Base-by-base conservation (phyloP, 805 yeast genomes). In the Yueomyces sp. region DNA sequence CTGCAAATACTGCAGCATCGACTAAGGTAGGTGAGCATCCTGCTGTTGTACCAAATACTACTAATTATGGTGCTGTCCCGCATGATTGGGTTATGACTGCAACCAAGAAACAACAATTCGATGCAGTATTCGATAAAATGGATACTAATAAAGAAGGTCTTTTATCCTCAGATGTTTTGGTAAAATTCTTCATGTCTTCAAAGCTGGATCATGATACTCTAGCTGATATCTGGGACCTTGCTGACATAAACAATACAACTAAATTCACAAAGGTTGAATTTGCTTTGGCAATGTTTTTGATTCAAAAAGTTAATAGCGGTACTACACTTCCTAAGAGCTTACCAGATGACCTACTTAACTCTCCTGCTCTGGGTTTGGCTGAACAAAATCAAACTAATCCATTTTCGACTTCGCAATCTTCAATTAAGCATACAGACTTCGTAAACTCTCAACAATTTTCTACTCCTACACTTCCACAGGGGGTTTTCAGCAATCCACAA, bases 191-290 rank as follows among this genome's bases (percentile, higher is more conserved):
- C 52, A 79, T 85, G 73, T 81, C 90, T 19, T 88, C 96, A 4
- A 81, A 84, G 45, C 73, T 92, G 45, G 73, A 80, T 41, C 95
- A 88, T 54, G 88, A 85, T 42, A 78, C 74, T 28, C 72, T 92
- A 49, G 97, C 97, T 2, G 66, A 76, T 27, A 77, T 90, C 36
- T 92, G 98, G 98, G 98, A 92, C 62, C 70, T 92, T 52, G 76
- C 97, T 9, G 96, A 92, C 59, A 70, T 84, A 46, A 81, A 84
- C 48, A 86, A 85, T 60, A 75, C 83, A 32, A 96, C 95, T 28
- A 70, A 72, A 33, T 85, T 92, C 55, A 72, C 83, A 42, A 76
- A 73, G 53, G 70, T 75, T 50, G 98, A 92, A 59, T 92, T 92
- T 62, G 77, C 90, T 2, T 79, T 92, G 55, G 96, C 97, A 27